Evolutionary conservation across 192 early-diverging fungal species (phyloP).

Genomic region (Pilaira anomala): DNA sequence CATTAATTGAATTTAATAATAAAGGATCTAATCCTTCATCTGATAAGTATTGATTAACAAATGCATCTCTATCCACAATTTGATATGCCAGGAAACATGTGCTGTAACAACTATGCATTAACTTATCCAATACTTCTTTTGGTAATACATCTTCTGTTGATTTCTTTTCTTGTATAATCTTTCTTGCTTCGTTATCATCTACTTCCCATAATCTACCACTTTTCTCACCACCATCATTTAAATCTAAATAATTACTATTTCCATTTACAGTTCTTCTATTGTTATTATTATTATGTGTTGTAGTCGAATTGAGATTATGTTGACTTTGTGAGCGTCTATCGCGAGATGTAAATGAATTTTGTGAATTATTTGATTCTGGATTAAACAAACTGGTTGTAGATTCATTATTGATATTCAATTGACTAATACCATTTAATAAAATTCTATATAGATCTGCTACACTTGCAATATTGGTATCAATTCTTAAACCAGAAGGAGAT

Average conservation of each 20-base stretch:
- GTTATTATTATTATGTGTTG: background rate
- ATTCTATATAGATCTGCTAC: constrained; percentile 42
- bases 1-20: constrained; percentile 39
- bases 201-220: constrained; percentile 40
- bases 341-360: constrained; percentile 14
- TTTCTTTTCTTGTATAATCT: constrained; percentile 33
- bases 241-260: background rate
- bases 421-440: constrained; percentile 40
- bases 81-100: constrained; percentile 39
- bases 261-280: background rate
- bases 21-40: constrained; percentile 28
- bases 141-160: constrained; percentile 26
- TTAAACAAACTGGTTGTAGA: constrained; percentile 37
- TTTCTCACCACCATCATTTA: background rate
- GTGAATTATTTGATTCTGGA: constrained; percentile 24
- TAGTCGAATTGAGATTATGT: constrained; percentile 8
- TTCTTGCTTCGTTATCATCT: constrained; percentile 35
- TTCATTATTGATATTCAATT: constrained; percentile 40
- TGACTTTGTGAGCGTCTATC: background rate
- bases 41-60: constrained; percentile 22
- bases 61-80: constrained; percentile 33
- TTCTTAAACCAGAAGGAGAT: constrained; percentile 40
- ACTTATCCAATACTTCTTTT: constrained; percentile 25
- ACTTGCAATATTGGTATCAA: constrained; percentile 44
- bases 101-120: constrained; percentile 36